phyloP scores from a whole-genome alignment of 306 rosid species.

The Castanea sativa region DNA sequence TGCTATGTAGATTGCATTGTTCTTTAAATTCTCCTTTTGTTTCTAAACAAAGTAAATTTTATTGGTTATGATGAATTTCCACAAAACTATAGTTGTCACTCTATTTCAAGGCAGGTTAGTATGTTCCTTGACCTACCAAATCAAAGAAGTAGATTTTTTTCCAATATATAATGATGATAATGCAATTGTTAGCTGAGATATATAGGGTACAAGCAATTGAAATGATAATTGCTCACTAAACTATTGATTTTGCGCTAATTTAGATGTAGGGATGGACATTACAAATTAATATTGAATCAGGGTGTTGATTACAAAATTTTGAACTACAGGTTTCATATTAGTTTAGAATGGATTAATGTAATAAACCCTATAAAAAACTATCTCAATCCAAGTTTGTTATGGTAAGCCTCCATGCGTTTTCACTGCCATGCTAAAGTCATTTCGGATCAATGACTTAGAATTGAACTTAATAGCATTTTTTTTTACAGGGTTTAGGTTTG shows the following conservation, averaged over 20 bases:
- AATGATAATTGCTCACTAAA: too few species aligned
- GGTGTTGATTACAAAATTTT: too few species aligned
- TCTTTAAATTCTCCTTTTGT: not conserved
- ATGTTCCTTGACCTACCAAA: constrained; percentile 13
- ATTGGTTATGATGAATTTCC: too few species aligned
- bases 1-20: not conserved
- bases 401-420: not conserved
- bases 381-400: not conserved
- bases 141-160: constrained; percentile 15
- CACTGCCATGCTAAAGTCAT: not conserved
- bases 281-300: too few species aligned
- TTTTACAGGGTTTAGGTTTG: not conserved
- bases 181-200: not conserved
- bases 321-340: too few species aligned
- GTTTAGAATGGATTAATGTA: too few species aligned
- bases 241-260: too few species aligned
- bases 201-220: not conserved
- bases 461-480: not conserved
- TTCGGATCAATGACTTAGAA: not conserved
- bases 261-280: too few species aligned
- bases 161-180: not conserved
- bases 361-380: not conserved
- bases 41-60: not conserved
- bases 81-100: not conserved
- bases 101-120: not conserved